Evolutionary conservation across 2,329 filamentous ascomycete genomes (phyloP), one percentile per base, ranked within the genome.

Genomic region (Fusarium begoniae): DNA sequence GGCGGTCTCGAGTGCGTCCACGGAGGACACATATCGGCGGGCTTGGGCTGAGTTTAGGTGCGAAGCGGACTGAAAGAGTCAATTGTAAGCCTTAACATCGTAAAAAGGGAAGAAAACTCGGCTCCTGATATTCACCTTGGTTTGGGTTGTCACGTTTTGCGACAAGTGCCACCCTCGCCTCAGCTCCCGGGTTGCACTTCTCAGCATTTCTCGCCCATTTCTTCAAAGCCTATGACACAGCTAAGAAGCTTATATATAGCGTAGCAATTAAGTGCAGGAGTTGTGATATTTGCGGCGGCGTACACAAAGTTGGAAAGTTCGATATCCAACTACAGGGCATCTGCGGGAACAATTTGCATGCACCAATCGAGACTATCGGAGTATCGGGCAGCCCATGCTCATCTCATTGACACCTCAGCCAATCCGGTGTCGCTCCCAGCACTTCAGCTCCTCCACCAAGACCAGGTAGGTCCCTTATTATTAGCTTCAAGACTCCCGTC

Each of bases 181-280:
- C 77, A 82, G 75, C 79, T 80, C 77, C 77, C 79, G 76, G 72
- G 73, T 77, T 68, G 73, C 79, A 74, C 78, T 80, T 77, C 77
- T 79, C 74, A 83, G 79, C 82, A 83, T 83, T 70, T 71, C 79
- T 81, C 81, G 77, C 70, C 80, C 81, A 82, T 83, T 66, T 72
- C 75, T 79, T 66, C 76, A 67, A 63, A 55, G 50, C 45, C 57
- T 45, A 35, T 18, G 28, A 43, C 32, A 30, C 57, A 32, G 45
- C 55, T 57, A 40, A 37, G 35, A 57, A 32, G 43, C 11, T 26
- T 12, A 18, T 18, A 56, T 60, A 41, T 26, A 22, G 43, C 35
- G 45, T 26, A 50, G n/a, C 32, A 41, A 30, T 44, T 35, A 18
- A 43, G 24, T 55, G 51, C 37, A 20, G 26, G 20, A 28, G 37